Conservation (phyloP, 2,329 filamentous ascomycete species). For the Hymenoscyphus salicellus region DNA sequence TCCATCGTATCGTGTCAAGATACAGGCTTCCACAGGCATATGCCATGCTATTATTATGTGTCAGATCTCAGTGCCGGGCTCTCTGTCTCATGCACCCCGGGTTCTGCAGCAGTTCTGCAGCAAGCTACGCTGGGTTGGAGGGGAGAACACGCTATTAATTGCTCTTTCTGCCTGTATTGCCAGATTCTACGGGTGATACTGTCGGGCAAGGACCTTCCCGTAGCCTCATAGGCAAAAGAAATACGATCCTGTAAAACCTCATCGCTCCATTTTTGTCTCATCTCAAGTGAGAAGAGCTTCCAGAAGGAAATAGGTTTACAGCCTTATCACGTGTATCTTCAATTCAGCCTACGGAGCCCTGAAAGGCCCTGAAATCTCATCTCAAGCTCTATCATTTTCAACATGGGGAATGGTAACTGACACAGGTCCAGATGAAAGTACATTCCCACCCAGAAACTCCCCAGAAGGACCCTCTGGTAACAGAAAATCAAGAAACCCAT, state of each 20-base stretch:
- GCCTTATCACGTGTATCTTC: background rate
- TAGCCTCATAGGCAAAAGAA: background rate
- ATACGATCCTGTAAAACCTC: background rate
- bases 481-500: background rate
- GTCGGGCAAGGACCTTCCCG: background rate
- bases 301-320: background rate
- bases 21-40: background rate
- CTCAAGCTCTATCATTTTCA: background rate
- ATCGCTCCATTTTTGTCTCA: background rate
- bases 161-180: background rate
- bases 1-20: background rate
- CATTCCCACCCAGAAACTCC: background rate
- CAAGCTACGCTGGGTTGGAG: background rate
- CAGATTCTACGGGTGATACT: background rate
- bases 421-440: background rate
- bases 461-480: background rate
- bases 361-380: background rate
- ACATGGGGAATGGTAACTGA: background rate
- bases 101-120: conserved; percentile 7
- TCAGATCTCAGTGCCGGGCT: conserved; percentile 4
- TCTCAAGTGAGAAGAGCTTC: background rate
- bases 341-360: background rate
- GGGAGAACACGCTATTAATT: background rate
- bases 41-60: conserved; percentile 7
- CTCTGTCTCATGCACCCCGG: conserved; percentile 10